These are phyloP conservation scores for Dalechampia spathulata DNA, from an alignment of 441 rosid genomes.

Conservation along the genomic window DNA sequence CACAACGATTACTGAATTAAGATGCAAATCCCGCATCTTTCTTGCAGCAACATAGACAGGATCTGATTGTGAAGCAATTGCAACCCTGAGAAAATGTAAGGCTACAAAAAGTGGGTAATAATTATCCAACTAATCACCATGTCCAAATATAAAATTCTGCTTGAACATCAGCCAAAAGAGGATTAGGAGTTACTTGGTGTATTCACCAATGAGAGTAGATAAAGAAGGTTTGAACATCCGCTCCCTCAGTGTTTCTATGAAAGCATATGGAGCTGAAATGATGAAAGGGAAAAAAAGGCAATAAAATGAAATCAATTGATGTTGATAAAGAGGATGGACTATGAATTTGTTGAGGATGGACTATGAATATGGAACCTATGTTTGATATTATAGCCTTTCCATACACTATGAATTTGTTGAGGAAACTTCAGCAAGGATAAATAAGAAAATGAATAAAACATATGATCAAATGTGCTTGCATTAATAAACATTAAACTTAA, in stretches of 20 bases:
- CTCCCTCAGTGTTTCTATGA: conserved; percentile 87
- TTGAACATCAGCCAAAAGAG: not conserved
- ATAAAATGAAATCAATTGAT: not conserved
- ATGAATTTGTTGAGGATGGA: no score
- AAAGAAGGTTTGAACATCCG: conserved; percentile 90
- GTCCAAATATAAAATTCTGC: not conserved
- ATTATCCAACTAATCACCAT: conserved; percentile 5
- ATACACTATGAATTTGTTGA: not conserved
- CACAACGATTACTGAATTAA: conserved; percentile 62
- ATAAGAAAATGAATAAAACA: not conserved
- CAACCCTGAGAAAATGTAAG: conserved; percentile 37
- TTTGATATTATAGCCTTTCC: not conserved
- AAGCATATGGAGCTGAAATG: conserved; percentile 54
- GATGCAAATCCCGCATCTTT: conserved; percentile 68
- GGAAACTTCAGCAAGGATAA: not conserved
- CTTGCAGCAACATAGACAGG: conserved; percentile 83
- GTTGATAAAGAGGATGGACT: not conserved
- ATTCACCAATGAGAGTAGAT: conserved; percentile 74
- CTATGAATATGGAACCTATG: not conserved
- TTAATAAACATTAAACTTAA: not conserved
- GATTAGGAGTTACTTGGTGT: conserved; percentile 37
- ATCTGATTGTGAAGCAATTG: conserved; percentile 65
- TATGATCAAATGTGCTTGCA: not conserved
- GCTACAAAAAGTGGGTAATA: conserved; percentile 18
- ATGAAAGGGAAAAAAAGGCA: conserved; percentile 4